These are phyloP conservation scores for Coprinellus micaceus DNA, from an alignment of 768 basidiomycete genomes.

Conservation along the genomic window DNA sequence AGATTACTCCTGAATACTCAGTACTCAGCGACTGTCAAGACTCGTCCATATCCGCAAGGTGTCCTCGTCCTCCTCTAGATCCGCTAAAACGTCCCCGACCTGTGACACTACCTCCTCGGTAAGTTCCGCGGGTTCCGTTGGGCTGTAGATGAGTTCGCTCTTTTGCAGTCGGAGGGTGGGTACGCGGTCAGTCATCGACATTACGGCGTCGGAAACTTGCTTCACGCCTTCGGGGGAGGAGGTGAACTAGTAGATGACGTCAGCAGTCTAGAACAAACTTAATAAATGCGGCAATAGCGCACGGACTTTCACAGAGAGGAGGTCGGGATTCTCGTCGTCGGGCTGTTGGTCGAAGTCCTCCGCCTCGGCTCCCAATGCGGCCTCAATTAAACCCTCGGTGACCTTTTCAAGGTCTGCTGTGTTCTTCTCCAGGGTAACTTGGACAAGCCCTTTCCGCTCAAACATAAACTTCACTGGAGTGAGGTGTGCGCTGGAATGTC, in stretches of 20 bases:
- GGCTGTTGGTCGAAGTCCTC: slow-evolving; percentile 42
- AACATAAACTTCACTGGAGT: slow-evolving; percentile 69
- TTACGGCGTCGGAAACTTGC: slow-evolving; percentile 12
- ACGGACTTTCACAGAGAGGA: slow-evolving; percentile 17
- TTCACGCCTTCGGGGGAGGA: slow-evolving; percentile 12
- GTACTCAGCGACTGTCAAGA: slow-evolving; percentile 25
- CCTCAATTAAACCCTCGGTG: slow-evolving; percentile 36
- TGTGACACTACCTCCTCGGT: slow-evolving; percentile 37
- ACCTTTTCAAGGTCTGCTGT: slow-evolving; percentile 1
- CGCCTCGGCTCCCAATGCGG: slow-evolving; percentile 36
- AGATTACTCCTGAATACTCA: slow-evolving; percentile 2
- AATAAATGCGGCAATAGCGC: background rate
- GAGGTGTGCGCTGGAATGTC: slow-evolving; percentile 48
- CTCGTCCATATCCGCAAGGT: slow-evolving; percentile 59
- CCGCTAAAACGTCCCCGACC: slow-evolving; percentile 44
- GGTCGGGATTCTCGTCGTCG: slow-evolving; percentile 27
- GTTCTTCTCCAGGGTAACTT: slow-evolving; percentile 30
- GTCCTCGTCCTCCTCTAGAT: slow-evolving; percentile 56
- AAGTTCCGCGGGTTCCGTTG: slow-evolving; percentile 37
- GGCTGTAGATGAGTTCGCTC: slow-evolving; percentile 54
- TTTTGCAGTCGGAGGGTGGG: slow-evolving; percentile 30
- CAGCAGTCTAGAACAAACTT: slow-evolving; percentile 5
- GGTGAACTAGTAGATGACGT: slow-evolving; percentile 7
- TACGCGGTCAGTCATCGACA: slow-evolving; percentile 6
- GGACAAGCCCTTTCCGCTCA: slow-evolving; percentile 49